phyloP scores from a whole-genome alignment of 2,329 filamentous ascomycete species.

The Cladophialophora immunda region DNA sequence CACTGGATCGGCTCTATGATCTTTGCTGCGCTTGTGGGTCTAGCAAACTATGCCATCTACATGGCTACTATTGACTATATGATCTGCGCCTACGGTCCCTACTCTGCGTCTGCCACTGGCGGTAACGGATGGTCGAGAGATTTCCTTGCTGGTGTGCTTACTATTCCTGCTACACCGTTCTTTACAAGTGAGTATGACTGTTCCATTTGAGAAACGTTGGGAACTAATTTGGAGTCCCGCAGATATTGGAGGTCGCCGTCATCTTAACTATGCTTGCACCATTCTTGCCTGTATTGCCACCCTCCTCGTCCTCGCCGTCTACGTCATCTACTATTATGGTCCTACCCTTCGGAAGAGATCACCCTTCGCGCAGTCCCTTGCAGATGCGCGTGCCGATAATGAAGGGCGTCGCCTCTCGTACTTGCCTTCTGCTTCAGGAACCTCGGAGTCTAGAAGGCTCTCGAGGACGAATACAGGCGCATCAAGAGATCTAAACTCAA shows the following conservation, averaged over 20 bases:
- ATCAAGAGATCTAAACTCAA: slow-evolving; percentile 27
- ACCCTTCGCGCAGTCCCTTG: slow-evolving; percentile 71
- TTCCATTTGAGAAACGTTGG: slow-evolving; percentile 2
- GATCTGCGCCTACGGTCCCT: slow-evolving; percentile 72
- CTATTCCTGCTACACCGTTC: slow-evolving; percentile 66
- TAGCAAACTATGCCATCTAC: slow-evolving; percentile 71
- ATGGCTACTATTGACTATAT: slow-evolving; percentile 73
- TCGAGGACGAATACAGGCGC: slow-evolving; percentile 29
- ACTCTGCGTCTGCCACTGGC: slow-evolving; percentile 71
- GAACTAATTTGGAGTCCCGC: slow-evolving; percentile 9
- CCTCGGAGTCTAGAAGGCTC: slow-evolving; percentile 28
- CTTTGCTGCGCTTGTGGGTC: slow-evolving; percentile 67
- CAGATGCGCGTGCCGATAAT: slow-evolving; percentile 51
- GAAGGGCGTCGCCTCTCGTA: slow-evolving; percentile 46
- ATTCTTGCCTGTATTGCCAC: slow-evolving; percentile 71
- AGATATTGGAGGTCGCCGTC: slow-evolving; percentile 64
- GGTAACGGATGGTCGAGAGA: slow-evolving; percentile 73
- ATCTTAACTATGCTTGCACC: slow-evolving; percentile 68
- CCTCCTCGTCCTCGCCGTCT: slow-evolving; percentile 69
- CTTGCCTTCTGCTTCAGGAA: slow-evolving; percentile 43
- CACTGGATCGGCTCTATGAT: slow-evolving; percentile 71
- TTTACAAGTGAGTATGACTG: slow-evolving; percentile 48
- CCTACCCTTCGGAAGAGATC: slow-evolving; percentile 67
- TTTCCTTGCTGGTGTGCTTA: slow-evolving; percentile 70
- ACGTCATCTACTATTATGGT: slow-evolving; percentile 73